Base-by-base conservation (phyloP, 208 protist genomes). In the Leishmania gerbilli region DNA sequence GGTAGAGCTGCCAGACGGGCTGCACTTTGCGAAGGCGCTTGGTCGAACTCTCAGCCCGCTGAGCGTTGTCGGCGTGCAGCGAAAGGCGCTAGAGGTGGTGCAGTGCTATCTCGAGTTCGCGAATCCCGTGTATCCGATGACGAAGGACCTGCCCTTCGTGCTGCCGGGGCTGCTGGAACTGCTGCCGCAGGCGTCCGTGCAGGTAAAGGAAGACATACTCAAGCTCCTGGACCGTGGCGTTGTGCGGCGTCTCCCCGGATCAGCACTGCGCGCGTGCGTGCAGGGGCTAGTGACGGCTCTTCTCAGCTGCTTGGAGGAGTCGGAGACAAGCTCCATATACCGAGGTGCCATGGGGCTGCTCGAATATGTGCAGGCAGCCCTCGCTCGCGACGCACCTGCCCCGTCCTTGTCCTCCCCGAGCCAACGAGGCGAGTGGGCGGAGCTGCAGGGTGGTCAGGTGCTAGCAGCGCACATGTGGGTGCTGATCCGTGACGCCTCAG, bases 51-150 rank as follows among this genome's bases (percentile, higher is more conserved):
- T 95, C 15, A 89, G 91, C 60, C 69, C 88, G 24, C 84, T 89
- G 65, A 84, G 84, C 47, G 89, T 90, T 5, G 83, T 92, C 45
- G 92, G 91, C 0, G 90, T 96, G 80, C 92, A 96, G 77, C 90
- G 92, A 27, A 92, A 93, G 84, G 90, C 90, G 34, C 72, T 96
- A 19, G 91, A 94, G 83, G 86, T 86, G 74, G 55, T 92, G 58
- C 82, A 88, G 74, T 77, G 45, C 67, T 88, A 87, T 53, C 45
- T 80, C 21, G 74, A 71, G 40, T 81, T 77, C 42, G 84, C 75
- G 40, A 81, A 82, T 67, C 58, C 72, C 34, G 76, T 74, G 58
- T 84, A 87, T 72, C 84, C 87, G 45, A 74, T 83, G 84, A 40
- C 62, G 17, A 83, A 79, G 42, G 75, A 83, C 31, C 69, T 81